These are phyloP conservation scores for Paraleonurus japonicus DNA, from an alignment of 257 asterid species.

Conservation along the genomic window DNA sequence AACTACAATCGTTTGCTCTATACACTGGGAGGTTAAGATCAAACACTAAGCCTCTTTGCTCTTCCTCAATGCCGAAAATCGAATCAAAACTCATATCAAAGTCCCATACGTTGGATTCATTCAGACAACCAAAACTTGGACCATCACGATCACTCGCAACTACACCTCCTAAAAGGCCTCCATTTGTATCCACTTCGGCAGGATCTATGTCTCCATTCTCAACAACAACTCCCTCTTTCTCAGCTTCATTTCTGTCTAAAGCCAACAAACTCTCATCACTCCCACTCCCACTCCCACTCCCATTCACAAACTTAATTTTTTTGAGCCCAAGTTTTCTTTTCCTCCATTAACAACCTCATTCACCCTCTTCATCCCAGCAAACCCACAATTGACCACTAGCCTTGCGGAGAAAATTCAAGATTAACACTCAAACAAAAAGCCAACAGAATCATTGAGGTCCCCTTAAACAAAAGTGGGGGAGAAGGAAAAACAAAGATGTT, in stretches of 20 bases:
- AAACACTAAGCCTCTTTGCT: constrained; percentile 23
- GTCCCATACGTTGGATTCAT: constrained; percentile 24
- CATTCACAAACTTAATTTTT: constrained; percentile 37
- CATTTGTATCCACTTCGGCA: constrained; percentile 15
- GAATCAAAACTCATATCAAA: constrained; percentile 27
- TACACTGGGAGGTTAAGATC: constrained; percentile 49
- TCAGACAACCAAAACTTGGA: constrained; percentile 22
- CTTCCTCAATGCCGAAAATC: constrained; percentile 31
- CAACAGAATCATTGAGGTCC: constrained; percentile 20
- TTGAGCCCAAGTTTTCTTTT: constrained; percentile 26
- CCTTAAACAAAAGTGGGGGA: neutral
- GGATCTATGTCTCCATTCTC: constrained; percentile 29
- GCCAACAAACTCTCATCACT: constrained; percentile 28
- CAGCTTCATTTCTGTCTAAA: constrained; percentile 26
- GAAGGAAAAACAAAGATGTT: neutral
- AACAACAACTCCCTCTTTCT: constrained; percentile 24
- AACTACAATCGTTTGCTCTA: constrained; percentile 5
- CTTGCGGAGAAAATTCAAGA: constrained; percentile 18
- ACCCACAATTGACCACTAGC: neutral
- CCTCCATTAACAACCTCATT: constrained; percentile 30
- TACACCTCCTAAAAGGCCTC: constrained; percentile 13
- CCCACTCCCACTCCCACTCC: constrained; percentile 13
- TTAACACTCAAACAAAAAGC: constrained; percentile 18
- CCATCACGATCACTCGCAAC: constrained; percentile 26
- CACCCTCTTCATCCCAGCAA: constrained; percentile 49